Percentiles rank a stretch among this genome's conserved stretches.
These are phyloP conservation scores for Diphasiastrum complanatum DNA, from an alignment of 83 land plant species.

Conservation along the genomic window DNA sequence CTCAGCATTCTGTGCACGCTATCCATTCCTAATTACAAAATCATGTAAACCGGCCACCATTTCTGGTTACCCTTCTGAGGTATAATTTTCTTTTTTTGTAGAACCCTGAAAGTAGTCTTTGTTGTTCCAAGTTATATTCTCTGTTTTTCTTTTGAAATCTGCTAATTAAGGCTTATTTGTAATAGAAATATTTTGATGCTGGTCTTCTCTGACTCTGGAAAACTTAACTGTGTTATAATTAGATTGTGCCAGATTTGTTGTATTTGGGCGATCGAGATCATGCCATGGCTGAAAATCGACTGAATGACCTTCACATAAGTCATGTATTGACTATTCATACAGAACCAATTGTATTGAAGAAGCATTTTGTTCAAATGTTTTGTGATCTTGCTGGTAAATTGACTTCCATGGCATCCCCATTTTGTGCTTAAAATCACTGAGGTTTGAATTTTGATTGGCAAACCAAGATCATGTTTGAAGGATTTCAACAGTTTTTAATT, in stretches of 20 bases:
- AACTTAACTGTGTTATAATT: too few species aligned
- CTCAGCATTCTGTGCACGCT: slow-evolving; percentile 19
- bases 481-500: too few species aligned
- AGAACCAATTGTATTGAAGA: slow-evolving; percentile 18
- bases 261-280: slow-evolving; percentile 32
- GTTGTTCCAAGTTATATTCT: background rate
- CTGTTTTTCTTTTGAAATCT: too few species aligned
- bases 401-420: background rate
- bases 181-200: too few species aligned
- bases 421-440: too few species aligned
- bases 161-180: too few species aligned
- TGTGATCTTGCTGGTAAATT: slow-evolving; percentile 29
- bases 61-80: slow-evolving; percentile 36
- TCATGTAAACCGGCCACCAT: slow-evolving; percentile 25
- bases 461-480: background rate
- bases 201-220: too few species aligned
- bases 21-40: slow-evolving; percentile 33
- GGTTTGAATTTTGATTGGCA: background rate
- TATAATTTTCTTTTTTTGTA: background rate
- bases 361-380: slow-evolving; percentile 23
- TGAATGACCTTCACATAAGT: slow-evolving; percentile 26
- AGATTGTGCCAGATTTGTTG: slow-evolving; percentile 33
- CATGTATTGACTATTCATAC: slow-evolving; percentile 37
- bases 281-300: slow-evolving; percentile 22
- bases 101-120: background rate